Percentiles rank a stretch among this genome's conserved stretches.
These are phyloP conservation scores for Plenodomus lindquistii DNA, from an alignment of 2,329 filamentous ascomycete species.

Conservation along the genomic window DNA sequence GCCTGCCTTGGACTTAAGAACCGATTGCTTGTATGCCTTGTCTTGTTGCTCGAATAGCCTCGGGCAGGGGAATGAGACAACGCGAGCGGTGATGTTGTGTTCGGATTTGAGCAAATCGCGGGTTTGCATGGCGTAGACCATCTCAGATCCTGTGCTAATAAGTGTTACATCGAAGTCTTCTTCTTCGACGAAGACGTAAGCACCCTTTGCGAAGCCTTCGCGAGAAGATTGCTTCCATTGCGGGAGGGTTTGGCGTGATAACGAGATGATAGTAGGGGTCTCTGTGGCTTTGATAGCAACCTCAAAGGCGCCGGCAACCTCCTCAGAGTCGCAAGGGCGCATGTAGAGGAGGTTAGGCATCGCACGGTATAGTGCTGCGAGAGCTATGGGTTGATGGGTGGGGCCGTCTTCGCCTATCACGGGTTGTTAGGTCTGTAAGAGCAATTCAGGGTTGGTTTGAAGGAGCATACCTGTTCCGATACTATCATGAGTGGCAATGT, in stretches of 20 bases:
- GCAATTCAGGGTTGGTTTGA: too few species aligned
- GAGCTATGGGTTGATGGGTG: constrained; percentile 64
- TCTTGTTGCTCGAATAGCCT: constrained; percentile 52
- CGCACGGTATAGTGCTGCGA: constrained; percentile 61
- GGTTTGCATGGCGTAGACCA: constrained; percentile 50
- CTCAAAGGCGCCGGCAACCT: constrained; percentile 59
- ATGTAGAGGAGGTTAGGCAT: constrained; percentile 67
- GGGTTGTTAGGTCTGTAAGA: too few species aligned
- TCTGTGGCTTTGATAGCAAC: constrained; percentile 48
- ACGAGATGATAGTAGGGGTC: constrained; percentile 54
- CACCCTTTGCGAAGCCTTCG: constrained; percentile 49
- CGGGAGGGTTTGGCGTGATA: constrained; percentile 51
- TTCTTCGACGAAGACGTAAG: constrained; percentile 52
- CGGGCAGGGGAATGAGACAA: constrained; percentile 54
- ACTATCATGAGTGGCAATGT: too few species aligned
- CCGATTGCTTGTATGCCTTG: constrained; percentile 48
- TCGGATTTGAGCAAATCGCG: constrained; percentile 41
- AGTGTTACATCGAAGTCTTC: constrained; percentile 49
- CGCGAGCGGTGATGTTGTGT: constrained; percentile 46
- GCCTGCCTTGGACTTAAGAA: constrained; percentile 47
- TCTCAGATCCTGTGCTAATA: constrained; percentile 51
- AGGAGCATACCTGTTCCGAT: too few species aligned
- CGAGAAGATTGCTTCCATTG: constrained; percentile 44
- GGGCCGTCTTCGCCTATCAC: constrained; percentile 64
- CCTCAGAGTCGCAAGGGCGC: constrained; percentile 62